Evolutionary conservation across 2,329 filamentous ascomycete species (phyloP).

Genomic region (Talaromyces sp.): DNA sequence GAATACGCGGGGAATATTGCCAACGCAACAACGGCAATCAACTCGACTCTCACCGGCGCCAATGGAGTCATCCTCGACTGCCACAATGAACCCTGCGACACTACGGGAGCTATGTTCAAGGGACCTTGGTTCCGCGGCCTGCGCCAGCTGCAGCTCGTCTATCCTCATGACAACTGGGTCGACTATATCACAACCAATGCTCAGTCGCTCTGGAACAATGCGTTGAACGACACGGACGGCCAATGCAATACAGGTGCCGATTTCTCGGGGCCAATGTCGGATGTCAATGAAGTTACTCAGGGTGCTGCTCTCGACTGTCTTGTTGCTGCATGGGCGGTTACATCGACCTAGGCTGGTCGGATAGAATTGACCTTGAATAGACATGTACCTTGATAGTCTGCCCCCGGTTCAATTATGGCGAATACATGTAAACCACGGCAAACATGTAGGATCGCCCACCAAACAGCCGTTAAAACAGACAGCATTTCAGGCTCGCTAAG

Average conservation of each 20-base stretch:
- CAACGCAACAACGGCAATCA: not conserved
- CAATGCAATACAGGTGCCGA: not conserved
- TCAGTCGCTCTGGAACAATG: not conserved
- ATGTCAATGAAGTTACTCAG: not conserved
- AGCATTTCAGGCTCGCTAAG: no score
- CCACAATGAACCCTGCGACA: not conserved
- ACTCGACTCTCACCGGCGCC: not conserved
- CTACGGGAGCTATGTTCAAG: not conserved
- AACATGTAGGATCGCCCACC: not conserved
- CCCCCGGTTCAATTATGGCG: no score
- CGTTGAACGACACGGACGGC: not conserved
- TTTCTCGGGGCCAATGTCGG: not conserved
- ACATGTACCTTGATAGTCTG: not conserved
- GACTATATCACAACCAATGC: not conserved
- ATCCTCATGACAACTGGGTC: not conserved
- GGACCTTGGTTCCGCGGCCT: not conserved
- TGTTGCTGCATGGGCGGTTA: slow-evolving; percentile 1
- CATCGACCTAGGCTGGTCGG: not conserved
- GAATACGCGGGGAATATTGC: not conserved
- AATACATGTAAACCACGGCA: no score
- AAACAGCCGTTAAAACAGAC: no score
- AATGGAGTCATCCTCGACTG: not conserved
- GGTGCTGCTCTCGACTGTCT: slow-evolving; percentile 1
- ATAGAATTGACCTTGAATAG: not conserved
- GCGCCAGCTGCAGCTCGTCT: not conserved